Base-by-base conservation (phyloP, 768 basidiomycete genomes). In the Fomitopsis serialis region DNA sequence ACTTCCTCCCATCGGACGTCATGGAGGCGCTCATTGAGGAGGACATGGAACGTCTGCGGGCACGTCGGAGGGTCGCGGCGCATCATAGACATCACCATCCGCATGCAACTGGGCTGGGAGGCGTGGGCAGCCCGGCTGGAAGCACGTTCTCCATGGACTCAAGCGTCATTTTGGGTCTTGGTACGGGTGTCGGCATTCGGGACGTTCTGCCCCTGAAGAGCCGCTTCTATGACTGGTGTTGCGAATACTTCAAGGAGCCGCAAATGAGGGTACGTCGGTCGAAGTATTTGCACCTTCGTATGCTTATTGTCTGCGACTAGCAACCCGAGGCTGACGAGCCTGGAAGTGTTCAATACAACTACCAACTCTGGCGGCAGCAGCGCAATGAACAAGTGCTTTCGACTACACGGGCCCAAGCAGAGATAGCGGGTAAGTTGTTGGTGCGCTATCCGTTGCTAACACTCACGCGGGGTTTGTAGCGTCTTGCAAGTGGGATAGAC, bases 231-330 rank as follows among this genome's bases (percentile, higher is more conserved):
- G 96, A 98, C 64, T 98, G 93, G 91, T 93, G 93, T 55, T 81
- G 84, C 63, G 95, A 98, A 65, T 98, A 98, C 67, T 99, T 98
- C 74, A 93, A 89, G 57, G 95, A 98, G 67, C 93, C 96, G 2
- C 97, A 99, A 68, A 98, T 99, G 96, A 86, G 92, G 77, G 94
- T 96, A 42, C 36, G 66, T 63, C 83, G 61, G 5, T 48, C 29
- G 34, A 40, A 13, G 34, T 15, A 45, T 21, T 6, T 27, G n/a
- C n/a, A n/a, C 24, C 45, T 15, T 37, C 15, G 12, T 13, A 42
- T 40, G 25, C 44, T 23, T n/a, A 32, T 21, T 21, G 43, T 49
- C 54, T 64, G 54, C 59, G 29, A 48, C 2, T 61, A 95, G 95
- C 89, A 92, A 82, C 82, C 90, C 7, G 96, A 98, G 65, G 85